Evolutionary conservation across 2,329 filamentous ascomycete genomes (phyloP).

Genomic region (Davidsoniella neocaledoniae): DNA sequence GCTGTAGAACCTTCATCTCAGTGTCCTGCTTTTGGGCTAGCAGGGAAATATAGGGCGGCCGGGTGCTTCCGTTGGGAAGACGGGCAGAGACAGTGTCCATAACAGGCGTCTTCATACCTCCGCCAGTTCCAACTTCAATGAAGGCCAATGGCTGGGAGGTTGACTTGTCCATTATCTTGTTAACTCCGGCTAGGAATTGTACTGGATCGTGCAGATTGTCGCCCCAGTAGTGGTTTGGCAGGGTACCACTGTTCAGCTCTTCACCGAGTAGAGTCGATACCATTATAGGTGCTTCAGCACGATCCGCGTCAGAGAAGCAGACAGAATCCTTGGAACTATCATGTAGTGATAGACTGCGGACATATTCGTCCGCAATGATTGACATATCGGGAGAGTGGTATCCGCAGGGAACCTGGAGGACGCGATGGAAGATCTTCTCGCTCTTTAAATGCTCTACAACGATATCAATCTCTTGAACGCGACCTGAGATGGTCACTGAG

Average conservation of each 20-base stretch:
- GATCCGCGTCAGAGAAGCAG: not conserved
- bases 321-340: not conserved
- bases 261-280: conserved; percentile 26
- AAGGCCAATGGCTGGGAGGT: conserved; percentile 19
- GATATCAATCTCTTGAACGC: conserved; percentile 18
- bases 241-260: conserved; percentile 1
- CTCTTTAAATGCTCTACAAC: conserved; percentile 20
- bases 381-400: conserved; percentile 31
- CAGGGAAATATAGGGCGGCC: conserved; percentile 6
- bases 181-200: conserved; percentile 25
- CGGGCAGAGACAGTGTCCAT: conserved; percentile 19
- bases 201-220: conserved; percentile 30
- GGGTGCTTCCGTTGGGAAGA: conserved; percentile 10
- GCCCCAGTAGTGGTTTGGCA: conserved; percentile 28
- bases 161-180: conserved; percentile 18
- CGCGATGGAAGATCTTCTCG: conserved; percentile 20
- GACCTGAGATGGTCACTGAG: conserved; percentile 29
- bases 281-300: conserved; percentile 18
- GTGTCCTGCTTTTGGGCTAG: conserved; percentile 13
- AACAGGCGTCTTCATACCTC: conserved; percentile 22
- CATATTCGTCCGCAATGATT: conserved; percentile 22
- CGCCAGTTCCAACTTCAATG: conserved; percentile 26
- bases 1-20: conserved; percentile 17
- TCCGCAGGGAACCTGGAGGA: conserved; percentile 23
- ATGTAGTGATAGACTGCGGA: not conserved